These are phyloP conservation scores for Phytopythium cucurbitacearum DNA, from an alignment of 352 stramenopile species.

Conservation along the genomic window DNA sequence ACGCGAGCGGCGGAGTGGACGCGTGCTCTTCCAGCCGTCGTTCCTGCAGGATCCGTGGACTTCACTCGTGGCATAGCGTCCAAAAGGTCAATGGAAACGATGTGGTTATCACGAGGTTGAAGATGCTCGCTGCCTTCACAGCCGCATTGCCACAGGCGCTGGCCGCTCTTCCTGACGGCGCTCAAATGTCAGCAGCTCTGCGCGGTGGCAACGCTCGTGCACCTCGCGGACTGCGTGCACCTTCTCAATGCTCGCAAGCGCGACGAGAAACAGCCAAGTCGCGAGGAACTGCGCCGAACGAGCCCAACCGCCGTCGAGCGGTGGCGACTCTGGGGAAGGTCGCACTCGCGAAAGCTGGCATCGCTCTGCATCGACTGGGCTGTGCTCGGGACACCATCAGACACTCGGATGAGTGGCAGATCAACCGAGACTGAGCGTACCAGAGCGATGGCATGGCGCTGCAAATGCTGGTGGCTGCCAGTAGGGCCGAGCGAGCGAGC, in stretches of 20 bases:
- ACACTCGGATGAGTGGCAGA: neutral
- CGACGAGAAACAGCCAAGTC: conserved; percentile 34
- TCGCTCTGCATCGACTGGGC: conserved; percentile 26
- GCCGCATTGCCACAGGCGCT: conserved; percentile 8
- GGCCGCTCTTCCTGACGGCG: conserved; percentile 8
- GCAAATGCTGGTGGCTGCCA: conserved; percentile 43
- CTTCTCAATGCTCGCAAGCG: conserved; percentile 32
- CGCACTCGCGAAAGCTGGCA: conserved; percentile 38
- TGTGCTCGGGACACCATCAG: conserved; percentile 7
- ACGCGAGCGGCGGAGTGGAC: conserved; percentile 17
- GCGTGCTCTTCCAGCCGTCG: conserved; percentile 67
- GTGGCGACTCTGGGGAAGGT: conserved; percentile 18
- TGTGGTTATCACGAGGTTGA: too few relatives aligned
- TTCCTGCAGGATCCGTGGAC: conserved; percentile 65
- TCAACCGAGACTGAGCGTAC: conserved; percentile 11
- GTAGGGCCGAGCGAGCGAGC: conserved; percentile 40
- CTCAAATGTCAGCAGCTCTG: conserved; percentile 39
- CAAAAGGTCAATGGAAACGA: too few relatives aligned
- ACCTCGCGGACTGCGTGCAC: conserved; percentile 39
- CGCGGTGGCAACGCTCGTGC: conserved; percentile 28
- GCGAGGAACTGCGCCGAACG: conserved; percentile 35
- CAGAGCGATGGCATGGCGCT: conserved; percentile 47
- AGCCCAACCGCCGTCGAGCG: conserved; percentile 3
- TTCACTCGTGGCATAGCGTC: neutral
- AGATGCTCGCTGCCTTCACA: neutral